Evolutionary conservation across 1,284 basidiomycete genomes (phyloP).

Genomic region (Leccinum subatratum): DNA sequence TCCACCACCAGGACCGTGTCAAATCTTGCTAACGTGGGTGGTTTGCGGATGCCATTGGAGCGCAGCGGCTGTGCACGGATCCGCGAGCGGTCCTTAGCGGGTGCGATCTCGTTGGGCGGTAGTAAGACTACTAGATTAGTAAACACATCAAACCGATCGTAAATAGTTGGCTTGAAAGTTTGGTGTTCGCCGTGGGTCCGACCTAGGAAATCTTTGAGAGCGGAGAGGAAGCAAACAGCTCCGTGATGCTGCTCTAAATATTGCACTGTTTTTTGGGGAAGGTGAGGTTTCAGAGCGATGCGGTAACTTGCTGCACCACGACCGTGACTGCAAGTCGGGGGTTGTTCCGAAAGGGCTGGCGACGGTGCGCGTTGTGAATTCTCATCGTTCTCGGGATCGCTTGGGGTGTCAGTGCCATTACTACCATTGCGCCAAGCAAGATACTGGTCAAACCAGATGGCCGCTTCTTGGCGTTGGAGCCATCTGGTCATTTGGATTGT

Average conservation of each 20-base stretch:
- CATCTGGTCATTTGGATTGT: not conserved
- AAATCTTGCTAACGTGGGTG: not conserved
- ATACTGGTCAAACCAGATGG: not conserved
- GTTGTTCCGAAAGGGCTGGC: not conserved
- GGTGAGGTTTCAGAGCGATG: not conserved
- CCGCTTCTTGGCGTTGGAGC: not conserved
- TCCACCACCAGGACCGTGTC: not conserved
- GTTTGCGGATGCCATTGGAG: not conserved
- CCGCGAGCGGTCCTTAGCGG: not conserved
- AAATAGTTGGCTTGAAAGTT: not conserved
- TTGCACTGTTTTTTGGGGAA: not conserved
- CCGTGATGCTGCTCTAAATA: conserved; percentile 5
- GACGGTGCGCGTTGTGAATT: not conserved
- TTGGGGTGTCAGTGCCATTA: not conserved
- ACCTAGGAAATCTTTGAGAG: not conserved
- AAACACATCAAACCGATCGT: not conserved
- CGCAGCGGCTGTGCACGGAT: not conserved
- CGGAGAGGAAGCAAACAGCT: not conserved
- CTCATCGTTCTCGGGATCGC: not conserved
- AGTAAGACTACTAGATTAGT: not conserved
- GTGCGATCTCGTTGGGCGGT: not conserved
- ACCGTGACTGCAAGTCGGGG: not conserved
- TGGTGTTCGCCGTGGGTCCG: not conserved
- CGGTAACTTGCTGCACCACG: not conserved
- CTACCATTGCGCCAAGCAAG: not conserved